phyloP scores from a whole-genome alignment of 73 alveolate genomes.

The Tetrahymena malaccensis region DNA sequence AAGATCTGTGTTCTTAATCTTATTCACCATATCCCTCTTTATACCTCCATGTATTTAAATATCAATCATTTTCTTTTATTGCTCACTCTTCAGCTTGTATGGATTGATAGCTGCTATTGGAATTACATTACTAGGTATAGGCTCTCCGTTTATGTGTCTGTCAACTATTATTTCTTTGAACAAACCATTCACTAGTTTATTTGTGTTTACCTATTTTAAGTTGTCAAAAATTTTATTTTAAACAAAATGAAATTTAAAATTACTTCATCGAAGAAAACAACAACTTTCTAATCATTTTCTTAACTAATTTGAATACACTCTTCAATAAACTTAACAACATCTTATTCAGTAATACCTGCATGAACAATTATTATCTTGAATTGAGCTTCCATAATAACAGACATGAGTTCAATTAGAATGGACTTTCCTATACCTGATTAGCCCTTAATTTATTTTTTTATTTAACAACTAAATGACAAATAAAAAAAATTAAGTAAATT shows the following conservation, averaged over 20 bases:
- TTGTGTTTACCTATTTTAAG: neutral
- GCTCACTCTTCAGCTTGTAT: neutral
- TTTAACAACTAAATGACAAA: neutral
- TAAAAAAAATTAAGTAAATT: neutral
- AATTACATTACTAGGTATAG: neutral
- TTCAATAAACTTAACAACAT: conserved; percentile 17
- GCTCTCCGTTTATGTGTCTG: neutral
- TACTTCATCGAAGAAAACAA: conserved; percentile 70
- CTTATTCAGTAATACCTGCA: conserved; percentile 60
- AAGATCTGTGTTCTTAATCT: conserved; percentile 10
- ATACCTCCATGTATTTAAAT: conserved; percentile 45
- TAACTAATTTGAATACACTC: conserved; percentile 2
- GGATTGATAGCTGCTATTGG: neutral
- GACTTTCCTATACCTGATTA: conserved; percentile 78
- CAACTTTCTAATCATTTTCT: conserved; percentile 1
- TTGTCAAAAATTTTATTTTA: neutral
- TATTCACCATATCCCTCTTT: conserved; percentile 7
- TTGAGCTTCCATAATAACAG: conserved; percentile 34
- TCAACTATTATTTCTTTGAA: neutral
- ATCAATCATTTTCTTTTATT: neutral
- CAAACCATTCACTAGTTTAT: neutral
- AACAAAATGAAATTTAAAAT: neutral
- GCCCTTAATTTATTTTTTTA: conserved; percentile 16
- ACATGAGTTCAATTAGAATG: conserved; percentile 44
- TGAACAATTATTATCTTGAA: conserved; percentile 55